A percentile compares a stretch with the other conserved stretches of the same genome.
phyloP scores from a whole-genome alignment of 257 asterid genomes.

The Cynanchum wilfordii region DNA sequence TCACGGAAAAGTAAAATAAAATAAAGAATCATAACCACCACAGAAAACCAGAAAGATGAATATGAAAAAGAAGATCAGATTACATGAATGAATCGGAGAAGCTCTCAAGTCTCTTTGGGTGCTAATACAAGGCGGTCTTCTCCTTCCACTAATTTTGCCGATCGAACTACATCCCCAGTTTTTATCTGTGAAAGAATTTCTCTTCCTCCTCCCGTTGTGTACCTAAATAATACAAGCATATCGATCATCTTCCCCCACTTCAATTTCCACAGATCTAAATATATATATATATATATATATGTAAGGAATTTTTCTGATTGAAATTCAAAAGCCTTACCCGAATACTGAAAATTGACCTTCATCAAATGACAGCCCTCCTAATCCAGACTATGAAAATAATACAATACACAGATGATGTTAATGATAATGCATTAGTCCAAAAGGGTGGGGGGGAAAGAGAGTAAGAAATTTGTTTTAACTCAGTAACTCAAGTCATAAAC shows the following conservation, averaged over 20 bases:
- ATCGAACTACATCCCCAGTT: constrained; percentile 75
- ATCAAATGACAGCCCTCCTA: constrained; percentile 91
- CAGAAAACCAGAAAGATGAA: background rate
- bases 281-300: too few species aligned
- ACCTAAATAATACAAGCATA: constrained; percentile 32
- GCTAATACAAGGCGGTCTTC: constrained; percentile 77
- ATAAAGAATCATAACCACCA: background rate
- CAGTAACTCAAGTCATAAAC: constrained; percentile 18
- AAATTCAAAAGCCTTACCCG: constrained; percentile 44
- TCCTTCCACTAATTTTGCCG: constrained; percentile 82
- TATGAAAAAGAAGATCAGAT: background rate
- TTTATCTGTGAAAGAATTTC: constrained; percentile 68
- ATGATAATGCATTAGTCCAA: constrained; percentile 2
- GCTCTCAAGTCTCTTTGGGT: constrained; percentile 30
- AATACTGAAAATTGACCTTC: constrained; percentile 95
- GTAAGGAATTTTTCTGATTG: background rate
- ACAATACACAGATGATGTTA: background rate
- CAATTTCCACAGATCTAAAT: constrained; percentile 3
- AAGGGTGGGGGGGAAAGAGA: background rate
- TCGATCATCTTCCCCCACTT: background rate
- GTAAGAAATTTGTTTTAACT: background rate
- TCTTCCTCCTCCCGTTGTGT: constrained; percentile 52
- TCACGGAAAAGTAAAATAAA: background rate
- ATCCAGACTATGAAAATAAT: constrained; percentile 60
- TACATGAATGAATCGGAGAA: background rate